phyloP scores from a whole-genome alignment of 768 basidiomycete species.

The Baorangia bicolor region DNA sequence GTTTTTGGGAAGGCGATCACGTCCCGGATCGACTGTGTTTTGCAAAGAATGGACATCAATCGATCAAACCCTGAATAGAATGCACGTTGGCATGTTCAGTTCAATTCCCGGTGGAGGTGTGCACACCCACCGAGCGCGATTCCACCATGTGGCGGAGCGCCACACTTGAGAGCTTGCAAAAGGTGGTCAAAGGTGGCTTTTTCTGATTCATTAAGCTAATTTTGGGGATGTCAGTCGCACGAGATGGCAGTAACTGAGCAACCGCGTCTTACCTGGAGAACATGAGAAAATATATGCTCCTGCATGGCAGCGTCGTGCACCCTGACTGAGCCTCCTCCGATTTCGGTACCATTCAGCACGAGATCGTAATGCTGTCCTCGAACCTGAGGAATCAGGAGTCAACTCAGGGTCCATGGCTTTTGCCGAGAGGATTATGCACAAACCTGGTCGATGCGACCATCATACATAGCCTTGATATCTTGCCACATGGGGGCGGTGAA shows the following conservation, averaged over 20 bases:
- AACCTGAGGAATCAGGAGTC: conserved; percentile 48
- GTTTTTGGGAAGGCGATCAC: conserved; percentile 98
- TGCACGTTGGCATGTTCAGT: conserved; percentile 2
- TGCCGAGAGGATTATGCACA: conserved; percentile 19
- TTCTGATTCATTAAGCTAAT: conserved; percentile 71
- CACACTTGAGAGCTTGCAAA: conserved; percentile 81
- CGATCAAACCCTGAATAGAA: conserved; percentile 78
- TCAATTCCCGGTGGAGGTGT: conserved; percentile 6
- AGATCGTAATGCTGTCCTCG: conserved; percentile 97
- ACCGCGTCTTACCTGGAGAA: conserved; percentile 66
- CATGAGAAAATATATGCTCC: conserved; percentile 70
- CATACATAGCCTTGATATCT: conserved; percentile 76
- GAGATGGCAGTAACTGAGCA: conserved; percentile 5
- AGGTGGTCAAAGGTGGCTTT: conserved; percentile 79
- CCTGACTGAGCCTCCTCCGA: conserved; percentile 92
- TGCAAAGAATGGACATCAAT: conserved; percentile 87
- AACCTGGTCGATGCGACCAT: conserved; percentile 61
- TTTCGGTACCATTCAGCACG: conserved; percentile 90
- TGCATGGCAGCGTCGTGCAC: conserved; percentile 89
- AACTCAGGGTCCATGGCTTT: neutral
- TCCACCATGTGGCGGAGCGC: conserved; percentile 95
- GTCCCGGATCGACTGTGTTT: conserved; percentile 84
- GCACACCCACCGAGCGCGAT: conserved; percentile 75
- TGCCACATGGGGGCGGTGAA: conserved; percentile 96
- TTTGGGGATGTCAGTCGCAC: conserved; percentile 11